Conservation (phyloP, 2,329 filamentous ascomycete genomes). For the Sporothrix protearum region DNA sequence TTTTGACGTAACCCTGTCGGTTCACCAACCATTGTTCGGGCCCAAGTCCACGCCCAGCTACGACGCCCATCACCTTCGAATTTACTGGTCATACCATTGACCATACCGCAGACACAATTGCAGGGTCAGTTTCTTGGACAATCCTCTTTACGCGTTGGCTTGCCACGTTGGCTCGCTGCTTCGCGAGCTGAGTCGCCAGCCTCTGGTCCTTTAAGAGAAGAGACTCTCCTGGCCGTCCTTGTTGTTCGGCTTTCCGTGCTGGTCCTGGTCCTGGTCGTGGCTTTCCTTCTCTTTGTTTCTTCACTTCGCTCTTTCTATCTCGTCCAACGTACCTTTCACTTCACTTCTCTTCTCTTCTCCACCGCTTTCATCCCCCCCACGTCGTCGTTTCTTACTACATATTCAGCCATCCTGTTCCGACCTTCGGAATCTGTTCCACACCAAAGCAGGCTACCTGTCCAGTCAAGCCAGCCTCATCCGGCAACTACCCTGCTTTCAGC, state of each 20-base stretch:
- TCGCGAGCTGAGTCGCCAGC: neutral
- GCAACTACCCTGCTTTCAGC: neutral
- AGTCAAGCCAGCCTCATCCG: neutral
- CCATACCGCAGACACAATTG: neutral
- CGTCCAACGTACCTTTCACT: neutral
- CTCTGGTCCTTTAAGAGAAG: neutral
- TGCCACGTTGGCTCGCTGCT: neutral
- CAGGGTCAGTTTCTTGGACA: neutral
- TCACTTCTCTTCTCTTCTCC: neutral
- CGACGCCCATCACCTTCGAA: neutral
- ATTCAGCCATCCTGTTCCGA: neutral
- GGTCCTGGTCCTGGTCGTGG: neutral
- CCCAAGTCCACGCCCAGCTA: neutral
- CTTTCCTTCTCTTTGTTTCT: neutral
- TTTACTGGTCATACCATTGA: neutral
- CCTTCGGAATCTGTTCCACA: neutral
- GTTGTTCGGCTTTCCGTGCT: neutral
- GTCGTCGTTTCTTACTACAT: neutral
- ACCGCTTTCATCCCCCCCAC: neutral
- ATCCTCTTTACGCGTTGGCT: neutral
- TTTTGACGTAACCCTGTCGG: neutral
- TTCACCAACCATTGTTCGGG: neutral
- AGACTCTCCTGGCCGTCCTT: neutral
- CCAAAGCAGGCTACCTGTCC: neutral
- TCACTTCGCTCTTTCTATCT: neutral